These are phyloP conservation scores for Cruciata laevipes DNA, from an alignment of 257 asterid genomes.

Conservation along the genomic window DNA sequence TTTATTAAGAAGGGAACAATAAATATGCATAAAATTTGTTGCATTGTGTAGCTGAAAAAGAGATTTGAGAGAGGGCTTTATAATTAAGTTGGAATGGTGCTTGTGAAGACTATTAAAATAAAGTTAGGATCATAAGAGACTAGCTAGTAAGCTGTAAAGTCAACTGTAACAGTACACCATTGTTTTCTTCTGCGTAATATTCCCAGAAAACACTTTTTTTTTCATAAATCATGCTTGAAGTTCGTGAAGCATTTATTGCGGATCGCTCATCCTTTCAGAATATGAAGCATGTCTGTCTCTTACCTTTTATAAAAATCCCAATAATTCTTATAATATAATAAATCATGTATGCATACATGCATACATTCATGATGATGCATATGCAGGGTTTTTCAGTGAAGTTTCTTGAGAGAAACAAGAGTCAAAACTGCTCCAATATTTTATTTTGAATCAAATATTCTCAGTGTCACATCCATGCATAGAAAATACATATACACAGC, in stretches of 20 bases:
- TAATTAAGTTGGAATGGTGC: slow-evolving; percentile 13
- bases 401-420: slow-evolving; percentile 8
- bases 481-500: slow-evolving; percentile 2
- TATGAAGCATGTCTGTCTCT: slow-evolving; percentile 45
- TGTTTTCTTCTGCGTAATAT: slow-evolving; percentile 6
- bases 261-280: slow-evolving; percentile 39
- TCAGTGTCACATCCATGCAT: slow-evolving; percentile 31
- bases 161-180: slow-evolving; percentile 52
- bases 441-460: slow-evolving; percentile 21
- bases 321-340: neutral
- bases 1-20: neutral
- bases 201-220: neutral
- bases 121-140: slow-evolving; percentile 22
- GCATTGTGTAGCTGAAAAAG: neutral
- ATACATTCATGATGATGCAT: slow-evolving; percentile 5
- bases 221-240: slow-evolving; percentile 14
- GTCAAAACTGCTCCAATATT: slow-evolving; percentile 38
- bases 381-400: slow-evolving; percentile 7
- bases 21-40: neutral
- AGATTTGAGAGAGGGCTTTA: neutral
- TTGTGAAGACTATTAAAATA: slow-evolving; percentile 29
- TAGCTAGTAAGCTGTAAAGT: slow-evolving; percentile 63
- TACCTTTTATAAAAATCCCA: neutral
- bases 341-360: neutral
- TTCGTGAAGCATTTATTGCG: slow-evolving; percentile 58